Evolutionary conservation across 176 grass and related monocot genomes (phyloP), one percentile per base, ranked within the genome.

Genomic region (Lolium rigidum): DNA sequence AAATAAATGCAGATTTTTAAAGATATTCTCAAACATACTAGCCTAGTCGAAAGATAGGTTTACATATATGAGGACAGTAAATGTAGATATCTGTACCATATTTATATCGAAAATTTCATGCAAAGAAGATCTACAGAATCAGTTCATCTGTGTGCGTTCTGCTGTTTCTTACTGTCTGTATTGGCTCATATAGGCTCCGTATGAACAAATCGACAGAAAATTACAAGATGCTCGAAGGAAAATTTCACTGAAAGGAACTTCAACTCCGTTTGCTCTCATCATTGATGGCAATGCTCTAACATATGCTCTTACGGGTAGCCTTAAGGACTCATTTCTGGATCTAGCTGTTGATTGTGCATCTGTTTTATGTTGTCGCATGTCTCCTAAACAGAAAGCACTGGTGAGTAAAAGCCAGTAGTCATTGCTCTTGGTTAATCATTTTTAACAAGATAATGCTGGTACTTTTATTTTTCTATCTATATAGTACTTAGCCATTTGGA

Each of bases 311-410:
- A 87, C 86, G 79, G 56, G 92, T 69, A 87, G 75, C 77, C 85
- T 92, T 58, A 92, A 93, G 78, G 75, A 87, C 61, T 31, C 76
- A 39, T 95, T 98, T 78, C 86, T 98, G 81, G 84, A 93, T 87
- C 83, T 98, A 78, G 95, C 95, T 55, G 72, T 95, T 87, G 80
- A 85, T 64, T 98, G 95, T 86, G 87, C 82, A 74, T 98, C 95
- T 39, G 95, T 98, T 75, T 93, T 98, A 85, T 98, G 95, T 59
- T 98, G 95, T 43, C 95, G 95, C 57, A 87, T 94, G 76, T 98
- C 95, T 38, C 95, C 95, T 9, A 98, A 95, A 87, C 95, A 98
- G 86, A 98, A 98, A 87, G 95, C 95, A 50, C 83, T 98, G 90
- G 95, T 98, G 56, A 88, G 91, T 86, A 63, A 52, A 44, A 90